Conservation (phyloP, 169 alveolate genomes). For the Plasmodium ovale region DNA sequence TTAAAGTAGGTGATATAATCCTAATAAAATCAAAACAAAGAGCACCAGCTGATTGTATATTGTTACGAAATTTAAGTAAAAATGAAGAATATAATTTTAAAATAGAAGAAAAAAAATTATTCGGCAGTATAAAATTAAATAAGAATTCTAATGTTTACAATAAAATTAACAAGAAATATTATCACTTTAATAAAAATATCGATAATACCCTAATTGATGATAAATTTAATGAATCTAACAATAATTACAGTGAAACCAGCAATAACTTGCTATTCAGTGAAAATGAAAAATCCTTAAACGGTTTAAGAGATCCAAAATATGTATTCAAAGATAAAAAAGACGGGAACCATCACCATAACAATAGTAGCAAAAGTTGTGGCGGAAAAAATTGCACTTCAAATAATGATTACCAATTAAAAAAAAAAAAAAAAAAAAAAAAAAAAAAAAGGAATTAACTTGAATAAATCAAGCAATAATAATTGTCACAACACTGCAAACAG, state of each 20-base stretch:
- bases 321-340: conserved; percentile 13
- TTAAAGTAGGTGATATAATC: conserved; percentile 94
- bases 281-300: conserved; percentile 65
- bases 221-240: conserved; percentile 53
- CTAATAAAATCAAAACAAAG: conserved; percentile 93
- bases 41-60: conserved; percentile 97
- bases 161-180: conserved; percentile 47
- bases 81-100: conserved; percentile 76
- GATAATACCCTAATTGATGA: conserved; percentile 66
- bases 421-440: conserved; percentile 13
- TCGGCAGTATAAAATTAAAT: conserved; percentile 15
- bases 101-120: conserved; percentile 36
- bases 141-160: conserved; percentile 43
- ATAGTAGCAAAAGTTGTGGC: conserved; percentile 1
- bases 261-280: conserved; percentile 54
- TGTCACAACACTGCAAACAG: not conserved
- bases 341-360: conserved; percentile 12
- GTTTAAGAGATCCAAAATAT: not conserved
- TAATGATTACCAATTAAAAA: not conserved
- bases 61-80: conserved; percentile 90
- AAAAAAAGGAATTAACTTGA: not conserved
- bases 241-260: conserved; percentile 62
- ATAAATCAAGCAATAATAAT: not conserved
- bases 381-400: too few species aligned
- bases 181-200: conserved; percentile 64